These are phyloP conservation scores for Alternaria sp. DNA, from an alignment of 2,329 filamentous ascomycete species.

Conservation along the genomic window DNA sequence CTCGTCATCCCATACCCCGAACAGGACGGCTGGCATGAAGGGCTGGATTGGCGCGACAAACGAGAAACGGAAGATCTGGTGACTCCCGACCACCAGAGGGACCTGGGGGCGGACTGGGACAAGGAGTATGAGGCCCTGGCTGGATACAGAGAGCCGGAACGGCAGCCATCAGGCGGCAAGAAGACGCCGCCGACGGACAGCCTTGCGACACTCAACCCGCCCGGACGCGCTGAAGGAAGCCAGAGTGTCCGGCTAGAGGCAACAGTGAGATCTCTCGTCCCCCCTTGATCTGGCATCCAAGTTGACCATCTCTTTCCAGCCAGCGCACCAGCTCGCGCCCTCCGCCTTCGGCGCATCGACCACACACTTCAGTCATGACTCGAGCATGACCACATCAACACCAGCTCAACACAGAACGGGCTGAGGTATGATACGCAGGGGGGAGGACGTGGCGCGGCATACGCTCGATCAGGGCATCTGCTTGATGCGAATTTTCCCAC, in stretches of 20 bases:
- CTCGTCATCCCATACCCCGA: not conserved
- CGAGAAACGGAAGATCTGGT: not conserved
- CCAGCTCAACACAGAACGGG: not conserved
- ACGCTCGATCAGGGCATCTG: not conserved
- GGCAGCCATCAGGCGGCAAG: not conserved
- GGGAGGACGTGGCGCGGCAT: not conserved
- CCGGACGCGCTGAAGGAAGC: not conserved
- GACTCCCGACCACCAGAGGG: not conserved
- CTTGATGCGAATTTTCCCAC: rapidly evolving
- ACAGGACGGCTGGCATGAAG: not conserved
- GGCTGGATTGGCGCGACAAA: not conserved
- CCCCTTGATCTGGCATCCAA: not conserved
- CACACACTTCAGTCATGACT: not conserved
- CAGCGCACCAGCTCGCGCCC: not conserved
- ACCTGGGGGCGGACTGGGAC: not conserved
- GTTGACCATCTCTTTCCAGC: not conserved
- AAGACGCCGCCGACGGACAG: not conserved
- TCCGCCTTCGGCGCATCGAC: not conserved
- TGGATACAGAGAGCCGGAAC: not conserved
- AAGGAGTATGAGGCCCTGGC: not conserved
- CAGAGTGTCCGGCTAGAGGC: not conserved
- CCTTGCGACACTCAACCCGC: not conserved
- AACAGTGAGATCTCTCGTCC: not conserved
- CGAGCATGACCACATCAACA: not conserved
- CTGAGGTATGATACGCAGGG: not conserved